These are phyloP conservation scores for Camellia sinensis DNA, from an alignment of 148 eudicot species.

Conservation along the genomic window DNA sequence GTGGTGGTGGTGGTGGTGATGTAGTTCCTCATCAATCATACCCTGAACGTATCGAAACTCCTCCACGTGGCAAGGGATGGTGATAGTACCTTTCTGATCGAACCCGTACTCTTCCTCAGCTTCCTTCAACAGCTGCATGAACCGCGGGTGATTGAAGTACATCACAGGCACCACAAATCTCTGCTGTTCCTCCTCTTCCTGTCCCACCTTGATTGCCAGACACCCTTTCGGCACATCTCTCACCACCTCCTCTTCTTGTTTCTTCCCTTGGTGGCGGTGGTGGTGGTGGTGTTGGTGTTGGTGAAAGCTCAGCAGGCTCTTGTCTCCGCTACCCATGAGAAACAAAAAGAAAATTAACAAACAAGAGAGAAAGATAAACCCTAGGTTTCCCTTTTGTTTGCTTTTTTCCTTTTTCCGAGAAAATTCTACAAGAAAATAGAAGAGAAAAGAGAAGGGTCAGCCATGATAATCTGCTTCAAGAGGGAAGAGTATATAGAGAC, in stretches of 20 bases:
- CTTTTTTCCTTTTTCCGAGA: neutral
- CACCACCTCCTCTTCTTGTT: too few species aligned
- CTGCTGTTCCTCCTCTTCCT: conserved; percentile 37
- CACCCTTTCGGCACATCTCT: conserved; percentile 43
- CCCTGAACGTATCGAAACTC: conserved; percentile 40
- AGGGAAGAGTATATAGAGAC: too few species aligned
- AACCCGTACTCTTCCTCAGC: conserved; percentile 63
- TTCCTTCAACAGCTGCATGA: conserved; percentile 45
- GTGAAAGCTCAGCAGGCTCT: neutral
- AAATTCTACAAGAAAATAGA: neutral
- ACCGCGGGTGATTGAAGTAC: conserved; percentile 52
- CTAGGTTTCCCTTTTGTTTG: neutral
- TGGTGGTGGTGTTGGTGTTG: neutral
- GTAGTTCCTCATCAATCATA: conserved; percentile 28
- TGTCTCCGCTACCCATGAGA: neutral
- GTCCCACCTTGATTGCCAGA: conserved; percentile 51
- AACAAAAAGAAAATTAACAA: neutral
- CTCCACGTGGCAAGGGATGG: conserved; percentile 50
- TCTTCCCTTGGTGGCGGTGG: neutral
- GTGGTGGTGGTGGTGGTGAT: conserved; percentile 5
- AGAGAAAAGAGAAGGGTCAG: neutral
- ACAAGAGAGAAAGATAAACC: neutral
- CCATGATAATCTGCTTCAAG: neutral
- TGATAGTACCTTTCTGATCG: conserved; percentile 49
- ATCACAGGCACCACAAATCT: conserved; percentile 49